A percentile compares a stretch with the other conserved stretches of the same genome.
Conservation (phyloP, 345 rosid species). For the Eucalyptus microcorys region DNA sequence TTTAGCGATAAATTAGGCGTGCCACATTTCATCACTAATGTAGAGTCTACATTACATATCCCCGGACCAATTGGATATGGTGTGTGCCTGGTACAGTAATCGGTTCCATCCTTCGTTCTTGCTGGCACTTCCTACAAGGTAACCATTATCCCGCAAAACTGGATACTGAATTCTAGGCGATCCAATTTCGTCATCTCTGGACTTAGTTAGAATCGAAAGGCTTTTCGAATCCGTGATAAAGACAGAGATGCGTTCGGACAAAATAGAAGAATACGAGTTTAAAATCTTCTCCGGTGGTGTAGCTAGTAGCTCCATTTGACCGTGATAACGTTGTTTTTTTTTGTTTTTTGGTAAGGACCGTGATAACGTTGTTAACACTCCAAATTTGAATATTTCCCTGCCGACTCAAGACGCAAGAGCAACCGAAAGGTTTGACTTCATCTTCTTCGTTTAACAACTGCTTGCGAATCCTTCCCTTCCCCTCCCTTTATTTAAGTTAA, state of each 20-base stretch:
- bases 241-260: background rate
- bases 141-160: background rate
- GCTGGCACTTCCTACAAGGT: background rate
- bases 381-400: background rate
- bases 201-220: background rate
- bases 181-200: background rate
- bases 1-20: background rate
- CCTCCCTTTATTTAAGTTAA: background rate
- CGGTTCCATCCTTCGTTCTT: background rate
- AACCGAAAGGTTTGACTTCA: background rate
- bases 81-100: background rate
- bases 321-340: background rate
- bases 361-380: background rate
- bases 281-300: background rate
- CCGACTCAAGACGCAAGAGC: background rate
- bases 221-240: background rate
- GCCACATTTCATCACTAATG: background rate
- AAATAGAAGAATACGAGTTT: background rate
- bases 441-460: background rate
- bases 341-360: background rate
- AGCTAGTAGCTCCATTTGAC: background rate
- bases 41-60: background rate
- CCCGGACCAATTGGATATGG: background rate
- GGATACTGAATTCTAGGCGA: background rate
- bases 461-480: background rate